Conservation (phyloP, 2,329 filamentous ascomycete genomes). For the Scedosporium aurantiacum region DNA sequence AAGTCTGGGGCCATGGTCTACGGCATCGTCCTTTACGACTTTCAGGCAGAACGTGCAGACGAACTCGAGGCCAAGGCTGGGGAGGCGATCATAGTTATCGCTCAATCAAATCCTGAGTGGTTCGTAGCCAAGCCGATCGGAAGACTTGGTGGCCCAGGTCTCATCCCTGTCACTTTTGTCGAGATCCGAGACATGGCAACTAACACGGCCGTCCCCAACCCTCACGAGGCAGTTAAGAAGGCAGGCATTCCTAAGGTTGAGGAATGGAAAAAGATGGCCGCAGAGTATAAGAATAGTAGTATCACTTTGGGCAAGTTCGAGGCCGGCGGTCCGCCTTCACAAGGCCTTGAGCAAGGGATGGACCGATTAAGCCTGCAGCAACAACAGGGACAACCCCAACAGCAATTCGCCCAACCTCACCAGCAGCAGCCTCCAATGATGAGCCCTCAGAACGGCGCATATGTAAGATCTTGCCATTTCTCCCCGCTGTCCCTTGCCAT, state of each 20-base stretch:
- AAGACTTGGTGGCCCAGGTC: constrained; percentile 81
- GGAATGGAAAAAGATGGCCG: constrained; percentile 99
- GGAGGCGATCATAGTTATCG: constrained; percentile 96
- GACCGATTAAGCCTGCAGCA: constrained; percentile 20
- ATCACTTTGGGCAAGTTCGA: constrained; percentile 92
- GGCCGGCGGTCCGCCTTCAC: constrained; percentile 30
- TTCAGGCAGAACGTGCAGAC: constrained; percentile 87
- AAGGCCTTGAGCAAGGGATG: constrained; percentile 54
- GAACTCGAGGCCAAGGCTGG: constrained; percentile 91
- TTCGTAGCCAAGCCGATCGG: constrained; percentile 99
- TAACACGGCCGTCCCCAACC: constrained; percentile 69
- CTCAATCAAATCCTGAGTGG: constrained; percentile 97
- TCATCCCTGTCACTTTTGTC: constrained; percentile 94
- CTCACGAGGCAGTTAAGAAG: constrained; percentile 72
- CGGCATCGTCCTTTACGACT: constrained; percentile 94
- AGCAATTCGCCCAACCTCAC: constrained; percentile 4
- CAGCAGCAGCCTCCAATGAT: background rate
- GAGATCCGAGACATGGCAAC: constrained; percentile 92
- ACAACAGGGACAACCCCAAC: constrained; percentile 7
- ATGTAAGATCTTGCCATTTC: constrained; percentile 2
- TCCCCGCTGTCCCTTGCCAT: background rate
- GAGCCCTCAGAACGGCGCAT: constrained; percentile 5
- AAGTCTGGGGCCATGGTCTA: constrained; percentile 79
- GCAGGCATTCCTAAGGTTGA: constrained; percentile 92
- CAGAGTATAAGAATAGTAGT: constrained; percentile 98